Evolutionary conservation across 306 rosid species (phyloP).

Genomic region (Sophora flavescens): DNA sequence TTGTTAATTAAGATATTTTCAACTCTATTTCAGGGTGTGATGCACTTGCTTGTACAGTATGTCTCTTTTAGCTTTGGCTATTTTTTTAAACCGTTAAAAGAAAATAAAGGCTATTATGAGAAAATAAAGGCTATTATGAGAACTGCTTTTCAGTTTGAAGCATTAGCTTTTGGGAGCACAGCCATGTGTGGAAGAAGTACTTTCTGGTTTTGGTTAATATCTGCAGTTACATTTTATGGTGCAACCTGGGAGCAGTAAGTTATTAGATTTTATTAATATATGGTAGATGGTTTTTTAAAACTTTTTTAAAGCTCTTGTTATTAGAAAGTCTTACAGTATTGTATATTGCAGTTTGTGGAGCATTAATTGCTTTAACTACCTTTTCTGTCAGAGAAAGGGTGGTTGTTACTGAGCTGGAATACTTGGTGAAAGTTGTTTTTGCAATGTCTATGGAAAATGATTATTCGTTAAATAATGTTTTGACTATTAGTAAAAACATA

Average conservation of each 20-base stretch:
- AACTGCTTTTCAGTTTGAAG: constrained; percentile 71
- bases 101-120: constrained; percentile 33
- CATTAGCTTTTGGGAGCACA: constrained; percentile 94
- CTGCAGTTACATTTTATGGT: constrained; percentile 88
- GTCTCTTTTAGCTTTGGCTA: constrained; percentile 44
- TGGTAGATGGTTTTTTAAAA: background rate
- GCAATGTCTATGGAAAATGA: constrained; percentile 36
- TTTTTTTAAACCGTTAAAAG: constrained; percentile 41
- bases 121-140: constrained; percentile 36
- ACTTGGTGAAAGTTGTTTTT: background rate
- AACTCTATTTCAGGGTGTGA: constrained; percentile 86
- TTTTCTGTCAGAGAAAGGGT: constrained; percentile 17
- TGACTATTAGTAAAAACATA: no score
- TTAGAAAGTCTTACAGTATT: constrained; percentile 7
- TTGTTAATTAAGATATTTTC: constrained; percentile 49
- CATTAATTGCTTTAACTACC: constrained; percentile 19
- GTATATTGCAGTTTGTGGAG: constrained; percentile 16
- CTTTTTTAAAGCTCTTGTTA: background rate
- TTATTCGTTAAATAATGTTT: no score
- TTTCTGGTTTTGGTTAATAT: constrained; percentile 97
- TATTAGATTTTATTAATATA: constrained; percentile 28
- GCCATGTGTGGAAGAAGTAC: constrained; percentile 86
- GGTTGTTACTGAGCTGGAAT: background rate
- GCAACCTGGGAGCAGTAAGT: constrained; percentile 99
- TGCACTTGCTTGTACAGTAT: constrained; percentile 97